Evolutionary conservation across 2,329 filamentous ascomycete species (phyloP).

Genomic region (Penicillium sp.): DNA sequence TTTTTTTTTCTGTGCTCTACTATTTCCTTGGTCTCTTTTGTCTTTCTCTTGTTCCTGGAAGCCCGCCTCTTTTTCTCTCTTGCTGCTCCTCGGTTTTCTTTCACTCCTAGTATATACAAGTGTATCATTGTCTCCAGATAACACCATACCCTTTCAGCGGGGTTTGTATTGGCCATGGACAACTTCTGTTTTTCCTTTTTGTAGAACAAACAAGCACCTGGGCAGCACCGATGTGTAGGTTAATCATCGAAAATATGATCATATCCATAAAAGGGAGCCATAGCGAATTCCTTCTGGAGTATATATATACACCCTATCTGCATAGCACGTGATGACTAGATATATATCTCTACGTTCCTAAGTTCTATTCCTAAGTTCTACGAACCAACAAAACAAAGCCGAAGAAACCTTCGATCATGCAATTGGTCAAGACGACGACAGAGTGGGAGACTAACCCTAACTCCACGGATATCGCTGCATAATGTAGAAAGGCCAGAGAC

Average conservation of each 20-base stretch:
- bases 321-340: too few relatives aligned
- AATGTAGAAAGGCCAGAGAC: slow-evolving; percentile 29
- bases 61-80: slow-evolving; percentile 12
- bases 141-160: slow-evolving; percentile 24
- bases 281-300: not conserved
- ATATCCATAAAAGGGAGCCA: not conserved
- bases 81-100: slow-evolving; percentile 15
- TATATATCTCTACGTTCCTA: not conserved
- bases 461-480: slow-evolving; percentile 40
- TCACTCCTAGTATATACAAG: slow-evolving; percentile 29
- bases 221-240: not conserved
- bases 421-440: slow-evolving; percentile 34
- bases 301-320: not conserved
- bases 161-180: slow-evolving; percentile 11
- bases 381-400: slow-evolving; percentile 11
- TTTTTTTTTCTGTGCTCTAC: slow-evolving; percentile 14
- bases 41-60: slow-evolving; percentile 17
- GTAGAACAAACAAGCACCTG: not conserved
- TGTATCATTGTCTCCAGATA: slow-evolving; percentile 29
- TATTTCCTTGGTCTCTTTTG: slow-evolving; percentile 12
- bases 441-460: slow-evolving; percentile 27
- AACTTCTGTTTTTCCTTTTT: not conserved
- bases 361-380: not conserved
- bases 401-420: slow-evolving; percentile 34
- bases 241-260: not conserved